Conservation (phyloP, 2,329 filamentous ascomycete species). For the Knufia fluminis region DNA sequence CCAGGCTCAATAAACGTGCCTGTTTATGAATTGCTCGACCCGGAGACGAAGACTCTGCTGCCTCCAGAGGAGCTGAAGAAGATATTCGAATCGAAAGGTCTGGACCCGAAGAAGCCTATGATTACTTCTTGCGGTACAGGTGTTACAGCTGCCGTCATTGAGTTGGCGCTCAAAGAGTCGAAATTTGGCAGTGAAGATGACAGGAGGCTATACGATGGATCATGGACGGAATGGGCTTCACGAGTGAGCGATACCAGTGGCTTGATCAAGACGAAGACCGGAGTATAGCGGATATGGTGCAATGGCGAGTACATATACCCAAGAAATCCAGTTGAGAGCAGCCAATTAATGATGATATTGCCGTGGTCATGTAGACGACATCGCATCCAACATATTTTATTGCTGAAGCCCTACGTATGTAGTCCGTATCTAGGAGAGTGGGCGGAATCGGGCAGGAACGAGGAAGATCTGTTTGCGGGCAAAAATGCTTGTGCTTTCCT, state of each 20-base stretch:
- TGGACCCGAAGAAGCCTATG: slow-evolving; percentile 71
- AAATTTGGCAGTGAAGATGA: slow-evolving; percentile 59
- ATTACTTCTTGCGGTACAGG: slow-evolving; percentile 87
- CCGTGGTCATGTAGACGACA: no score
- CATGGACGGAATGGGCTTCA: slow-evolving; percentile 67
- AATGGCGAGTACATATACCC: no score
- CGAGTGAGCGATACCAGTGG: slow-evolving; percentile 38
- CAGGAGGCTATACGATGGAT: slow-evolving; percentile 82
- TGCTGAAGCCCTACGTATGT: no score
- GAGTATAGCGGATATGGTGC: no score
- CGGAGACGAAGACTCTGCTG: slow-evolving; percentile 70
- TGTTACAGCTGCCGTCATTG: slow-evolving; percentile 84
- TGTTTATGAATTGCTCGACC: slow-evolving; percentile 69
- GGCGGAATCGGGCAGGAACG: neutral
- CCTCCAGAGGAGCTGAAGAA: slow-evolving; percentile 61
- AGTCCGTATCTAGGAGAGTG: neutral
- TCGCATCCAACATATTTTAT: neutral
- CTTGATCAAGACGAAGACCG: slow-evolving; percentile 29
- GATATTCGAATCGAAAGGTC: slow-evolving; percentile 68
- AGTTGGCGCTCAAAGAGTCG: slow-evolving; percentile 73
- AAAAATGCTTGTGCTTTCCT: neutral
- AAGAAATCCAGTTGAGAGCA: no score
- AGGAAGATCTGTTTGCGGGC: neutral
- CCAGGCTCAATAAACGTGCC: slow-evolving; percentile 79
- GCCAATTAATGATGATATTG: no score